phyloP scores from a whole-genome alignment of 306 rosid genomes.

The Vigna hirtella region DNA sequence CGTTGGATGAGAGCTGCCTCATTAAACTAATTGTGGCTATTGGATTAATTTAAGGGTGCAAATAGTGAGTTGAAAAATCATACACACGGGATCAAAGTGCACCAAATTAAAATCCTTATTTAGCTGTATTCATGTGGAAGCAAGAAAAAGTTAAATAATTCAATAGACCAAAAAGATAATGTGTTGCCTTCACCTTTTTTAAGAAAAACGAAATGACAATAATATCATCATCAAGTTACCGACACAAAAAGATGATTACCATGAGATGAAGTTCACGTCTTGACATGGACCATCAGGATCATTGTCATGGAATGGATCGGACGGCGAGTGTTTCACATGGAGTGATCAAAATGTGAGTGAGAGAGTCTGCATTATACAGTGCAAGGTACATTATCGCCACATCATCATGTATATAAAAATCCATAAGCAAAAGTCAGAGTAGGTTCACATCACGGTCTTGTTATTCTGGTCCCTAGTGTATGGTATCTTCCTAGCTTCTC shows the following conservation, averaged over 20 bases:
- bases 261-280: background rate
- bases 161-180: background rate
- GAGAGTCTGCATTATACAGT: background rate
- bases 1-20: background rate
- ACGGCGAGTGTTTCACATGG: background rate
- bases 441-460: slow-evolving; percentile 38
- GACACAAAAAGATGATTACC: slow-evolving; percentile 41
- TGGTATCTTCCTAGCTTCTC: slow-evolving; percentile 25
- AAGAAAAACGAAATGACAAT: background rate
- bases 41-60: background rate
- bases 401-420: background rate
- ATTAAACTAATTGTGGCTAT: no score
- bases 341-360: background rate
- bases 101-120: background rate
- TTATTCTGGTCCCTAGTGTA: background rate
- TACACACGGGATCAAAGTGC: background rate
- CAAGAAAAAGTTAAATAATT: slow-evolving; percentile 7
- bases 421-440: slow-evolving; percentile 41
- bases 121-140: background rate
- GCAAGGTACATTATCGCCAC: background rate
- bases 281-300: background rate
- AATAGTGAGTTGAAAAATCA: background rate
- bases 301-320: background rate
- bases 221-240: slow-evolving; percentile 15
- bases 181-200: background rate